A percentile compares a stretch with the other conserved stretches of the same genome.
Evolutionary conservation across 2,329 filamentous ascomycete species (phyloP).

Genomic region (Lachnellula occidentalis): DNA sequence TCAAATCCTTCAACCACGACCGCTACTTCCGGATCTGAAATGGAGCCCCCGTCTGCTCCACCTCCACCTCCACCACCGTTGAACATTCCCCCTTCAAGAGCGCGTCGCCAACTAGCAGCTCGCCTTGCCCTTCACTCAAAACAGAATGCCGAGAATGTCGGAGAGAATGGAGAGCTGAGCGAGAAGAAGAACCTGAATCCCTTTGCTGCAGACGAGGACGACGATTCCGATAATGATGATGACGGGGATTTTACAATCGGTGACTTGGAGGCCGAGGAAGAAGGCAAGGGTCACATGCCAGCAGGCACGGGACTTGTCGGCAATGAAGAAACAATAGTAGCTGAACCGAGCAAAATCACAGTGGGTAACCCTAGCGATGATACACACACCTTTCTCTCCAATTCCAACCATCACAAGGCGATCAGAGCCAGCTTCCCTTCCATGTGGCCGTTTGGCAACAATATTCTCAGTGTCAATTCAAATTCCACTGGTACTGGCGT

Average conservation of each 20-base stretch:
- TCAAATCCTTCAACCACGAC: slow-evolving; percentile 30
- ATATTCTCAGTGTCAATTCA: too few relatives aligned
- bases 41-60: slow-evolving; percentile 54
- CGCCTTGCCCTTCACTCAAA: slow-evolving; percentile 73
- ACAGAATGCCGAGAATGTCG: slow-evolving; percentile 35
- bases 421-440: slow-evolving; percentile 13
- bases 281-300: slow-evolving; percentile 20
- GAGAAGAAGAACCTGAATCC: slow-evolving; percentile 24
- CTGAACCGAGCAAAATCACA: slow-evolving; percentile 12
- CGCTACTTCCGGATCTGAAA: slow-evolving; percentile 27
- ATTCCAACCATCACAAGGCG: too few relatives aligned
- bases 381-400: slow-evolving; percentile 10
- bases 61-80: slow-evolving; percentile 71
- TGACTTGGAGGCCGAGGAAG: slow-evolving; percentile 26
- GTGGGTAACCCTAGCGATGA: slow-evolving; percentile 21
- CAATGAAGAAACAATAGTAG: slow-evolving; percentile 10
- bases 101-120: slow-evolving; percentile 83
- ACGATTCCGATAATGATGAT: slow-evolving; percentile 26
- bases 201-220: slow-evolving; percentile 30
- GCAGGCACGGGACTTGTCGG: slow-evolving; percentile 9
- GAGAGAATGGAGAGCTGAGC: slow-evolving; percentile 2
- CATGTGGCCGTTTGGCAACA: slow-evolving; percentile 23
- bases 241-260: slow-evolving; percentile 27
- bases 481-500: too few relatives aligned
- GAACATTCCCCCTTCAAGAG: slow-evolving; percentile 80